Base-by-base conservation (phyloP, 129 eudicot genomes). In the Rutidosis leptorrhynchoides region DNA sequence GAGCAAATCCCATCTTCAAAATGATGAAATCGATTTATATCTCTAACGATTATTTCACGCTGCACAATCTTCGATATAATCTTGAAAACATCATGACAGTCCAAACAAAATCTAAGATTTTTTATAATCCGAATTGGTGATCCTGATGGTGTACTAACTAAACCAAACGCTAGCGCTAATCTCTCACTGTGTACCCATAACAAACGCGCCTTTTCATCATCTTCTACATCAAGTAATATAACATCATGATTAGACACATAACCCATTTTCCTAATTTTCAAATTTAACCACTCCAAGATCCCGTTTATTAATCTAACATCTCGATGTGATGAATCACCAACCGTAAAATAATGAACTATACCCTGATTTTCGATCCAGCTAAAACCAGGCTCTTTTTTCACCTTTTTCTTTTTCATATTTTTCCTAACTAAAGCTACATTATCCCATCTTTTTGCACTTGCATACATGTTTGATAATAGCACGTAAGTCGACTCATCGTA, bases 121-220 rank as follows among this genome's bases (percentile, higher is more conserved):
- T 89, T 89, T 23, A 89, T 87, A 5, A 89, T 89, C 15, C 96
- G 82, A 54, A 89, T 79, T 7, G 90, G 81, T 72, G 80, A 64
- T 58, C 87, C 85, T 22, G 67, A 37, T 21, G 90, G 94, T 43
- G 64, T 68, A 52, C 81, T 68, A 37, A 89, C 57, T 20, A 89
- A 78, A 42, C 84, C 94, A 75, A 81, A 89, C 4, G 96, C 89
- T 43, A 89, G 52, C 74, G 94, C 96, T 51, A 89, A 58, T 69
- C 94, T 71, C 60, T 89, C 96, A 77, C 96, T 85, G 19, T 89
- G 96, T 29, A 78, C 77, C 96, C 96, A 89, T 68, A 89, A 65
- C 21, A 81, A 61, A 10, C 87, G 79, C 10, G 75, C 71, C 74
- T 89, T 89, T 64, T 85, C 96, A 69, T 89, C 96, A 69, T 89